Percentiles rank a stretch among this genome's conserved stretches.
Evolutionary conservation across 163 green algal genomes (phyloP).

Genomic region (Volvox carteri): DNA sequence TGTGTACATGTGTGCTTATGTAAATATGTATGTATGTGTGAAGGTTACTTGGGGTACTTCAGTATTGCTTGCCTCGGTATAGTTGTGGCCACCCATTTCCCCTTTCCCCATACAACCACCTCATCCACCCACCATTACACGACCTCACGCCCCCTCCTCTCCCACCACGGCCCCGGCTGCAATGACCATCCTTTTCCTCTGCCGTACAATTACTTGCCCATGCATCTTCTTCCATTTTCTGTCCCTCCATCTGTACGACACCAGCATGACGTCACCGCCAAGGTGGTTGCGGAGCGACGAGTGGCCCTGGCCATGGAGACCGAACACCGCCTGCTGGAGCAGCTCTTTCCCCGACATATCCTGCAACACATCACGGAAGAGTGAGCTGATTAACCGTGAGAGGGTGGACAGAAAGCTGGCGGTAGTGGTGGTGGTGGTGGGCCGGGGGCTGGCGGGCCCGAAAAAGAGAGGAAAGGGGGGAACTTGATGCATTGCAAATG

Average conservation of each 20-base stretch:
- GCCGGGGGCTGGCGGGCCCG: background rate
- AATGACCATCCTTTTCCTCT: background rate
- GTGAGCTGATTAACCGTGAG: background rate
- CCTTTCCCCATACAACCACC: background rate
- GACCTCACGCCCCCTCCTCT: background rate
- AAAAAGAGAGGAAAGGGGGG: background rate
- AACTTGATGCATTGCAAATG: background rate
- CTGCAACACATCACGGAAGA: constrained; percentile 45
- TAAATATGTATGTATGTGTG: background rate
- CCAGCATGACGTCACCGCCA: constrained; percentile 33
- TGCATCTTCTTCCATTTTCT: background rate
- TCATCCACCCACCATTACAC: background rate
- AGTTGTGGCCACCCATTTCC: background rate
- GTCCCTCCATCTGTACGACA: background rate
- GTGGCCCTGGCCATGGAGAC: constrained; percentile 43
- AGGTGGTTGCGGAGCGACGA: constrained; percentile 34
- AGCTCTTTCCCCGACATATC: constrained; percentile 47
- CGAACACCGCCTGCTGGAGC: constrained; percentile 43
- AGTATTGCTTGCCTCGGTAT: background rate
- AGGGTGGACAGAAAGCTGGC: background rate
- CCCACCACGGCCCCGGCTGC: background rate
- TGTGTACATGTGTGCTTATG: background rate
- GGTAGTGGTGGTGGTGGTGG: background rate
- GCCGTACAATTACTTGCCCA: background rate
- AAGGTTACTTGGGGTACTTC: background rate